Evolutionary conservation across 805 yeast species (phyloP).

Genomic region (Komagataella phaffii): DNA sequence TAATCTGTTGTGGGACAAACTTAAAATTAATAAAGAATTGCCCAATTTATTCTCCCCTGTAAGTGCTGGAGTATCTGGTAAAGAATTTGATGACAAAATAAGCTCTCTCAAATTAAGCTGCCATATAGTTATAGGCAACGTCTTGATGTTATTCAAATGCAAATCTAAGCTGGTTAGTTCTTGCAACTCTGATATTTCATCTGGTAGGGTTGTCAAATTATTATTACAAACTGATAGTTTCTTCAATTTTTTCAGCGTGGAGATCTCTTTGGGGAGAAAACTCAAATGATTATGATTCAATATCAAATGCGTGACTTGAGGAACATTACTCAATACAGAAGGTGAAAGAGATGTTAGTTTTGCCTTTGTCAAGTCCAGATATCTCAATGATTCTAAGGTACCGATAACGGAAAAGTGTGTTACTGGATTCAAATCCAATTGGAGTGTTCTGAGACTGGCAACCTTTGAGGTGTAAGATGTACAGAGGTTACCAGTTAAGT

Average conservation of each 20-base stretch:
- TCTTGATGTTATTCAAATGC: constrained; percentile 72
- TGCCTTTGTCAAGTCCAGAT: constrained; percentile 69
- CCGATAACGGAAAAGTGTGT: constrained; percentile 49
- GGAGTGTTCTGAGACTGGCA: constrained; percentile 50
- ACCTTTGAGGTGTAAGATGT: constrained; percentile 55
- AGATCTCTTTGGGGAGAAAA: constrained; percentile 57
- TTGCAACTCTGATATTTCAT: constrained; percentile 43
- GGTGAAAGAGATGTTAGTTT: constrained; percentile 64
- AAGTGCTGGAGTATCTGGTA: constrained; percentile 46
- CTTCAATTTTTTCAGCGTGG: constrained; percentile 41
- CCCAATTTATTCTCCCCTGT: constrained; percentile 13
- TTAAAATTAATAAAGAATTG: constrained; percentile 32
- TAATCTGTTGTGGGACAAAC: constrained; percentile 74
- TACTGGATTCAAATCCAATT: constrained; percentile 74
- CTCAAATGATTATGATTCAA: constrained; percentile 77
- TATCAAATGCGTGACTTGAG: constrained; percentile 57
- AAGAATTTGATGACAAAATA: constrained; percentile 52
- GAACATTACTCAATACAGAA: constrained; percentile 44
- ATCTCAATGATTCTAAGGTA: constrained; percentile 45
- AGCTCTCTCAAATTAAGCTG: constrained; percentile 30
- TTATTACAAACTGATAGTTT: constrained; percentile 64
- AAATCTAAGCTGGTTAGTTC: constrained; percentile 59
- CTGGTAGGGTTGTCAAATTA: constrained; percentile 60
- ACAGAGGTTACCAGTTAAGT: constrained; percentile 63
- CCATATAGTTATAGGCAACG: constrained; percentile 59